A percentile compares a stretch with the other conserved stretches of the same genome.
Evolutionary conservation across 1,284 basidiomycete species (phyloP).

Genomic region (Phylloporus sp.): DNA sequence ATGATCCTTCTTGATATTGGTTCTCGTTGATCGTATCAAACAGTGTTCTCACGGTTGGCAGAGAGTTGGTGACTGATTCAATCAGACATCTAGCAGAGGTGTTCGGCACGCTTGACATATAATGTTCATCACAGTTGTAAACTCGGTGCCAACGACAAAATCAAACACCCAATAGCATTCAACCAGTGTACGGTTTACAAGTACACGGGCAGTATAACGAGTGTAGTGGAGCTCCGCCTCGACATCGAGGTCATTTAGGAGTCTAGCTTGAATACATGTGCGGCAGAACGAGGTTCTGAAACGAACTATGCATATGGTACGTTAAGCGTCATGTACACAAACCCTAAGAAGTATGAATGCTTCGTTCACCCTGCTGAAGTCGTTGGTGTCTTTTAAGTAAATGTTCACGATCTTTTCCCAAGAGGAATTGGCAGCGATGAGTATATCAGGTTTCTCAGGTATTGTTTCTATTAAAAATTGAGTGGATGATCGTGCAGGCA

Average conservation of each 20-base stretch:
- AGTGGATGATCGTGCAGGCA: conserved; percentile 1
- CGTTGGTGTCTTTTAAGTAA: conserved; percentile 61
- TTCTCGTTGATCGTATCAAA: conserved; percentile 19
- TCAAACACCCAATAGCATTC: too few species aligned
- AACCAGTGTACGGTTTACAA: not conserved
- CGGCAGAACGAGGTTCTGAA: conserved; percentile 75
- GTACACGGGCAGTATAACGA: not conserved
- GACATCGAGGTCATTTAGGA: conserved; percentile 77
- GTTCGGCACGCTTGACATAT: conserved; percentile 26
- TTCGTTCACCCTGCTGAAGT: conserved; percentile 59
- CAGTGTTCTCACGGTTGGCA: conserved; percentile 42
- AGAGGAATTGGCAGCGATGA: conserved; percentile 55
- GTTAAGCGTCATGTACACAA: not conserved
- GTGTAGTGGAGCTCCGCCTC: too few species aligned
- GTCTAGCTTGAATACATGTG: conserved; percentile 78
- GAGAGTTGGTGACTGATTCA: conserved; percentile 47
- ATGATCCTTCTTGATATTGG: conserved; percentile 1
- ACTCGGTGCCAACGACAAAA: not conserved
- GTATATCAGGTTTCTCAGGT: conserved; percentile 59
- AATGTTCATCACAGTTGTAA: not conserved
- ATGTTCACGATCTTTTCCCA: conserved; percentile 61
- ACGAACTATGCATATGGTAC: conserved; percentile 40
- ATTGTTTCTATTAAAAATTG: conserved; percentile 48
- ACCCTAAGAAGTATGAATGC: conserved; percentile 43
- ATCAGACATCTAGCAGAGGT: conserved; percentile 41